Conservation (phyloP, 805 yeast genomes). For the Scheffersomyces ergatensis region DNA sequence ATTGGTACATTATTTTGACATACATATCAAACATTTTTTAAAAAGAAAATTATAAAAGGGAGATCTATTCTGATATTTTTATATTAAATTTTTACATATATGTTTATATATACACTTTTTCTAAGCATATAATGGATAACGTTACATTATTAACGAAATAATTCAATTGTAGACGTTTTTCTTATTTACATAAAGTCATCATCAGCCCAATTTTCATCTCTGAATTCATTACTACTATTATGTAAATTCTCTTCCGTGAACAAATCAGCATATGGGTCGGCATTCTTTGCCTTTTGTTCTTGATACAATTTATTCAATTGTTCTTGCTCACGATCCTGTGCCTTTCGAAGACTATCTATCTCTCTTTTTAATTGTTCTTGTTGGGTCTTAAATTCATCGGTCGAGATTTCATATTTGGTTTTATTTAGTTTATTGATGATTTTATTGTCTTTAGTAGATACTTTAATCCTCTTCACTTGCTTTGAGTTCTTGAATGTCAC, state of each 20-base stretch:
- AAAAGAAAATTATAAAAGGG: no score
- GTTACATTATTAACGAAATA: background rate
- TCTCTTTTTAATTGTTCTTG: slow-evolving; percentile 28
- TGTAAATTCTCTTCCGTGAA: slow-evolving; percentile 30
- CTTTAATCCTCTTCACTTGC: slow-evolving; percentile 49
- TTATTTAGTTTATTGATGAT: slow-evolving; percentile 62
- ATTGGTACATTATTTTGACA: no score
- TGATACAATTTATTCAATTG: slow-evolving; percentile 35
- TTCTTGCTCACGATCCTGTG: slow-evolving; percentile 30
- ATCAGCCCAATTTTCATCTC: slow-evolving; percentile 36
- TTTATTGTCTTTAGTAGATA: slow-evolving; percentile 56
- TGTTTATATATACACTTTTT: background rate
- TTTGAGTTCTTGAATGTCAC: slow-evolving; percentile 67
- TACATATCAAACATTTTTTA: no score
- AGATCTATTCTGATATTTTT: no score
- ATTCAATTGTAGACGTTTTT: background rate
- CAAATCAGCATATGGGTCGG: slow-evolving; percentile 32
- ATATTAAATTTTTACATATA: no score
- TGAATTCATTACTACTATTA: slow-evolving; percentile 27
- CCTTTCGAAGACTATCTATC: slow-evolving; percentile 38
- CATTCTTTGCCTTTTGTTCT: slow-evolving; percentile 35
- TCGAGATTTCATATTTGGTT: slow-evolving; percentile 56
- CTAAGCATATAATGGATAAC: background rate
- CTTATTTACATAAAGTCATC: slow-evolving; percentile 31
- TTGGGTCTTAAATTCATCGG: slow-evolving; percentile 40